Evolutionary conservation across 306 rosid genomes (phyloP), one percentile per base, ranked within the genome.

Genomic region (Calophaca sinica): DNA sequence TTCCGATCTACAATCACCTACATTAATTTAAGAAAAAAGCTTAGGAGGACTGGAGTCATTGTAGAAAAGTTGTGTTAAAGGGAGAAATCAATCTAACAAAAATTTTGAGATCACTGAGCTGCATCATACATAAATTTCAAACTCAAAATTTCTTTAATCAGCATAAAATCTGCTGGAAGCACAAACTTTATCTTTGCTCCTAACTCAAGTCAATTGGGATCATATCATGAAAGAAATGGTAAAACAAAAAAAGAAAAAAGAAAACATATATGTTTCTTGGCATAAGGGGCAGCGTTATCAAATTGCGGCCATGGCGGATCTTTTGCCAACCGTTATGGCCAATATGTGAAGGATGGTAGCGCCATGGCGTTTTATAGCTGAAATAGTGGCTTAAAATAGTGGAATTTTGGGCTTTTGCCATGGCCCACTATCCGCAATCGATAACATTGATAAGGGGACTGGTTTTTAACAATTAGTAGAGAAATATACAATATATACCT

Each of bases 1-100:
- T 82, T 89, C 10, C 96, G 93, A 53, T 93, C 96, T 63, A 68
- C 77, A 66, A 89, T 81, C 10, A 93, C 96, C 98, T 93, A 79
- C 15, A 63, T 73, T 13, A 79, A 75, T 57, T 63, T 12, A 76
- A 74, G 71, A 69, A 66, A 71, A 70, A 67, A 1, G 0, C 67
- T 48, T 54, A 68, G 46, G 77, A 84, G 10, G n/a, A n/a, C n/a
- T n/a, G n/a, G 14, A 44, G 5, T 41, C 42, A 41, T 2, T 69
- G 45, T 20, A 69, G 36, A 73, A 55, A 55, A 13, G 26, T 10
- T 46, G 60, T 29, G 41, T 32, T 5, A 55, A 55, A 51, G 15
- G 13, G 36, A 36, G 6, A 69, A 68, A 62, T 68, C 28, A 62
- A 61, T 31, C 29, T n/a, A 67, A 55, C 36, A 72, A 75, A 46